Base-by-base conservation (phyloP, 805 yeast genomes). In the Lachancea dasiensis region DNA sequence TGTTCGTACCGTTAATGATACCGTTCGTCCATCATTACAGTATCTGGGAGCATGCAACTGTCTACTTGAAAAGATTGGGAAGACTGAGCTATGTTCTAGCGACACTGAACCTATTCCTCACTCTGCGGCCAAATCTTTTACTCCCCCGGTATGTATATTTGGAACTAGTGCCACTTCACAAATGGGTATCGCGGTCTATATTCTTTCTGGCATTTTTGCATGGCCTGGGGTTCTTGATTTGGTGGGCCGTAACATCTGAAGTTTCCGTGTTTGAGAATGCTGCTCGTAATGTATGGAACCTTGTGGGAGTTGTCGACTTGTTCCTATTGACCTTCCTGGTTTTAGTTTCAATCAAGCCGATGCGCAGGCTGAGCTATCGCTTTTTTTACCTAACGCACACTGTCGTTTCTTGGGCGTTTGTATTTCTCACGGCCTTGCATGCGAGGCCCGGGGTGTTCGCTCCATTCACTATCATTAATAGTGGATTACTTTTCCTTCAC, bases 121-220 rank as follows among this genome's bases (percentile, higher is more conserved):
- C 74, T 2, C 48, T 80, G 10, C 64, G 80, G 39, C 86, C 86
- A 2, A 61, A 69, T n/a, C 70, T 71, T 26, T 51, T 70, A 38
- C 67, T 67, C 3, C 72, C 55, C 52, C 50, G 71, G 57, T 52
- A 48, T 31, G 44, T 51, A 36, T 83, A 83, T 49, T 54, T 79
- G 41, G 75, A 73, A 36, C 60, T 74, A 10, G 50, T 83, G 9
- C 65, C 65, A 14, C 48, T 82, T 6, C 94, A 83, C 53, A 81
- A 80, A 49, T 81, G 90, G 89, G 46, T 80, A 1, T 78, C 87
- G 3, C 63, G 90, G 41, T 26, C 77, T 2, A 69, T 80, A 16
- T 52, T 77, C 1, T 43, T 67, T 0, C 52, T 70, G 22, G 69
- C 70, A 0, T 29, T 69, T 0, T 33, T 69, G 3, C 94, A 83